phyloP scores from a whole-genome alignment of 306 rosid genomes.

The Mimosa bimucronata region DNA sequence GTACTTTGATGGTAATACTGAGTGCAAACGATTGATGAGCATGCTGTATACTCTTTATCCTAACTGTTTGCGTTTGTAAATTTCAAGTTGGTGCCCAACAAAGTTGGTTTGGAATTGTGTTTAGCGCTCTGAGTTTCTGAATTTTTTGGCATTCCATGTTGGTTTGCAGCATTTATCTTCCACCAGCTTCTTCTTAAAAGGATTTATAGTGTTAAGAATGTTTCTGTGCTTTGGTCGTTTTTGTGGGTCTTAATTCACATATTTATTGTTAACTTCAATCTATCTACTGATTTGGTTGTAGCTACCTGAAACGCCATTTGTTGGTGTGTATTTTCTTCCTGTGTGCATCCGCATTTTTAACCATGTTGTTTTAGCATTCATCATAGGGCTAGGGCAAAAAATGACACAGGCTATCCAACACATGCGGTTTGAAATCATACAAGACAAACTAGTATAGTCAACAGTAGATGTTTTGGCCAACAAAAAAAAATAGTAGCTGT shows the following conservation, averaged over 20 bases:
- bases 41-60: slow-evolving; percentile 17
- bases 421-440: neutral
- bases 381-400: neutral
- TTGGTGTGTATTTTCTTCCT: neutral
- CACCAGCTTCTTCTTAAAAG: neutral
- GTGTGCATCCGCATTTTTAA: neutral
- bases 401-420: neutral
- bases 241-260: neutral
- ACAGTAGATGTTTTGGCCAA: too few species aligned
- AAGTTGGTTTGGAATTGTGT: slow-evolving; percentile 1
- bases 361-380: neutral
- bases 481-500: too few species aligned
- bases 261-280: neutral
- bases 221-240: neutral
- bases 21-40: neutral
- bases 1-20: slow-evolving; percentile 7
- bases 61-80: neutral
- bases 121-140: slow-evolving; percentile 3
- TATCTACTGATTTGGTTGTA: neutral
- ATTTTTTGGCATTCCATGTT: neutral
- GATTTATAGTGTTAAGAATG: neutral
- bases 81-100: slow-evolving; percentile 6
- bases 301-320: neutral
- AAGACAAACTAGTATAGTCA: too few species aligned
- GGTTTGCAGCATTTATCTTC: neutral